Percentiles rank a stretch among this genome's conserved stretches.
phyloP scores from a whole-genome alignment of 2,329 filamentous ascomycete genomes.

The Byssoonygena ceratinophila region DNA sequence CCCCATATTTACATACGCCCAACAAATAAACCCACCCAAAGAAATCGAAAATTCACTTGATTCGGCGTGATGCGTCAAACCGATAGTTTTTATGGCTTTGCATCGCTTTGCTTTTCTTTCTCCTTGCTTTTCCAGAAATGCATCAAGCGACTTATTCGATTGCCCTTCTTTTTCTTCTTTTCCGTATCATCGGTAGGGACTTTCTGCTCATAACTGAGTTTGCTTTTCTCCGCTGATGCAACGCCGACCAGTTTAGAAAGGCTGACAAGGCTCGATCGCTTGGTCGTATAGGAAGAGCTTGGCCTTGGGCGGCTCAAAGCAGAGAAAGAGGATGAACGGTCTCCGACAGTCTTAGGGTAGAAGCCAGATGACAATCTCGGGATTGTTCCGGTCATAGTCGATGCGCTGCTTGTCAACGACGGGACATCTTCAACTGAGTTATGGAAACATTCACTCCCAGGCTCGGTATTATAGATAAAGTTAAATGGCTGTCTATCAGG shows the following conservation, averaged over 20 bases:
- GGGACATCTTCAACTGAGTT: slow-evolving; percentile 41
- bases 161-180: slow-evolving; percentile 37
- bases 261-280: slow-evolving; percentile 41
- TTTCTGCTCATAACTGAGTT: slow-evolving; percentile 37
- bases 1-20: slow-evolving; percentile 8
- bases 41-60: not conserved
- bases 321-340: slow-evolving; percentile 38
- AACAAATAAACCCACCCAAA: slow-evolving; percentile 1
- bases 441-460: slow-evolving; percentile 31
- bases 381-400: slow-evolving; percentile 36
- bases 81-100: slow-evolving; percentile 1
- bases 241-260: slow-evolving; percentile 39
- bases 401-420: slow-evolving; percentile 41
- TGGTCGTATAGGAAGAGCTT: slow-evolving; percentile 33
- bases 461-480: slow-evolving; percentile 25
- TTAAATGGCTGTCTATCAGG: slow-evolving; percentile 32
- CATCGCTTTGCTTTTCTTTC: slow-evolving; percentile 26
- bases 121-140: slow-evolving; percentile 42
- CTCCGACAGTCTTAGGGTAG: slow-evolving; percentile 33
- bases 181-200: slow-evolving; percentile 30
- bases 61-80: not conserved
- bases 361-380: slow-evolving; percentile 36
- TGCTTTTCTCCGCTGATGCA: slow-evolving; percentile 36
- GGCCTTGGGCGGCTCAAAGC: slow-evolving; percentile 31
- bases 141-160: slow-evolving; percentile 39